Base-by-base conservation (phyloP, 139 green algal genomes). In the Asterochloris erici region DNA sequence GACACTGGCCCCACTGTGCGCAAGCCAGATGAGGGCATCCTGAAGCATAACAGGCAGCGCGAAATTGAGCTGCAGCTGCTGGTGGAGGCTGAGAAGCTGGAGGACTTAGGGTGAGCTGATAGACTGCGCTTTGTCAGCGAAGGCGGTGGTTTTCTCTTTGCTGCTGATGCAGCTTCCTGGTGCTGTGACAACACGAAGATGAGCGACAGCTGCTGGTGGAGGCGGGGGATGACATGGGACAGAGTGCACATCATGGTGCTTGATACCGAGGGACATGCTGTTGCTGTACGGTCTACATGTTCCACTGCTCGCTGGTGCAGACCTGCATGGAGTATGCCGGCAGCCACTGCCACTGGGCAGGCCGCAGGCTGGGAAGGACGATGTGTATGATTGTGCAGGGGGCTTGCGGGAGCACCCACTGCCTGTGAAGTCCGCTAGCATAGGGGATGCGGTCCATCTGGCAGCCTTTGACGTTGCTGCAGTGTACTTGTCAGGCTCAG, bases 31-130 rank as follows among this genome's bases (percentile, higher is more conserved):
- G 74, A 91, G 54, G 91, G 89, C 9, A 98, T 99, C 61, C 79
- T 99, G 29, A 91, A 97, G 74, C 97, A 99, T 88, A 97, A 98
- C 73, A 85, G 88, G 24, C 98, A 98, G 89, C 90, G 97, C 0
- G 92, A 98, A 77, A 91, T 99, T 2, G 96, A 99, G 89, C 83
- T 98, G 24, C 91, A 97, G 87, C 86, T 99, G 70, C 77, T 92
- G 74, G 86, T 96, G 81, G 84, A 97, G 63, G 82, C 88, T 28
- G 94, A 97, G 15, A 83, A 91, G 76, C 89, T 99, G 68, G 91
- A 97, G 83, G 94, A 96, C 70, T 85, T 97, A n/a, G 95, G 94
- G 90, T 97, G 73, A 86, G 88, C 14, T n/a, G 9, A 54, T 10
- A 54, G 38, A 54, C 29, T 2, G 47, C 14, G n/a, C 54, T 26